These are phyloP conservation scores for Diophrys appendiculata DNA, from an alignment of 73 alveolate genomes.

Conservation along the genomic window DNA sequence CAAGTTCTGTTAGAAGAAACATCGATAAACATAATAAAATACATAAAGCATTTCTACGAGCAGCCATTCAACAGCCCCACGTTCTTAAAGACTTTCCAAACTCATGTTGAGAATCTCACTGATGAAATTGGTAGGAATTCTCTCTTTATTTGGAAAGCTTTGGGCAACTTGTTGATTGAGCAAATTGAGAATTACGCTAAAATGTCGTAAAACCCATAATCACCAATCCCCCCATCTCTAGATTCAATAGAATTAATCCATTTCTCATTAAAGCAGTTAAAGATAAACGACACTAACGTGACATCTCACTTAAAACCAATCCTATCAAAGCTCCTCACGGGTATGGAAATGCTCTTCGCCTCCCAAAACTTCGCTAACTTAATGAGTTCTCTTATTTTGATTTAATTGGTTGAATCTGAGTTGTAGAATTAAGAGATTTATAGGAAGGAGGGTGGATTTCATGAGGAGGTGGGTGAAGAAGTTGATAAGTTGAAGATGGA, in stretches of 20 bases:
- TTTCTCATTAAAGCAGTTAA: constrained; percentile 17
- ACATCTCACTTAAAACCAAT: neutral
- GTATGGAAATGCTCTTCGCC: neutral
- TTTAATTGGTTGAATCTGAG: neutral
- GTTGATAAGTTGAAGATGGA: too few species aligned
- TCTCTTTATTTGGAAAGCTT: constrained; percentile 41
- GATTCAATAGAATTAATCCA: constrained; percentile 52
- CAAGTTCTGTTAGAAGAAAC: constrained; percentile 13
- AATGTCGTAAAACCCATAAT: too few species aligned
- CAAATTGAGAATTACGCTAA: constrained; percentile 20
- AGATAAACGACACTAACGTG: neutral
- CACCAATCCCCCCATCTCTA: neutral
- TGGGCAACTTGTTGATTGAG: constrained; percentile 22
- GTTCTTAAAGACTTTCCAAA: neutral
- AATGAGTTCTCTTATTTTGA: neutral
- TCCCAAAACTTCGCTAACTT: neutral
- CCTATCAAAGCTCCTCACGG: neutral
- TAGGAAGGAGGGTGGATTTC: neutral
- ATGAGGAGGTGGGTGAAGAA: too few species aligned
- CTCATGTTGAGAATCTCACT: constrained; percentile 44
- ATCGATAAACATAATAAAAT: constrained; percentile 36
- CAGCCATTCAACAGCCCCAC: neutral
- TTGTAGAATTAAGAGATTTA: neutral
- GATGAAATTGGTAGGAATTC: constrained; percentile 33
- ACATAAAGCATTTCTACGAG: constrained; percentile 31